Evolutionary conservation across 176 grass and related monocot genomes (phyloP).

Genomic region (Carex kokanica): DNA sequence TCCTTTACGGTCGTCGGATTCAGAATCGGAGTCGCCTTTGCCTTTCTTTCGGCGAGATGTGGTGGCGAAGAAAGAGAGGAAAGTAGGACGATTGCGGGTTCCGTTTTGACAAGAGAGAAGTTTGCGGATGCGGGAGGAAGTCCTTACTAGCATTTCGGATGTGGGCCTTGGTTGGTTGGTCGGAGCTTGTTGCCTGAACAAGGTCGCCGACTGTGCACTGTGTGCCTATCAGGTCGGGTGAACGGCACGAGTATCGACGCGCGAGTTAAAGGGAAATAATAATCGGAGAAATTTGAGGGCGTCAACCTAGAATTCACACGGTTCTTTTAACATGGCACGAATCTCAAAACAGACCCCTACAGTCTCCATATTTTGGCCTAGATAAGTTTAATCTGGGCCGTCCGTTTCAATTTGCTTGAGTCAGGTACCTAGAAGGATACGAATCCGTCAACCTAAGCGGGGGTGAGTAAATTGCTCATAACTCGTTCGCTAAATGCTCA

Average conservation of each 20-base stretch:
- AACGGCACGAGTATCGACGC: conserved; percentile 7
- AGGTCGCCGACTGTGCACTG: not conserved
- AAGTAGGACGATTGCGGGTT: not conserved
- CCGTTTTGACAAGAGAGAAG: not conserved
- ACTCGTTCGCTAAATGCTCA: too few species aligned
- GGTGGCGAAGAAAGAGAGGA: conserved; percentile 36
- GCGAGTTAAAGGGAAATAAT: conserved; percentile 20
- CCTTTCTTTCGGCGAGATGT: conserved; percentile 39
- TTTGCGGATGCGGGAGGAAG: conserved; percentile 29
- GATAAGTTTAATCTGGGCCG: too few species aligned
- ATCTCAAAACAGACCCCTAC: too few species aligned
- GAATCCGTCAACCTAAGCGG: too few species aligned
- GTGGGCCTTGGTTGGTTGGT: not conserved
- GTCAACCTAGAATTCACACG: too few species aligned
- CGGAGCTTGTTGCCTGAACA: conserved; percentile 37
- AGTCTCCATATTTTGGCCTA: too few species aligned
- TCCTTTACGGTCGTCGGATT: conserved; percentile 31
- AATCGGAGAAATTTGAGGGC: not conserved
- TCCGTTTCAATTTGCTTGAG: too few species aligned
- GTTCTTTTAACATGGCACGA: too few species aligned
- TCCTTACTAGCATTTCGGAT: conserved; percentile 45
- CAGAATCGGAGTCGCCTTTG: conserved; percentile 27
- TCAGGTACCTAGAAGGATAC: too few species aligned
- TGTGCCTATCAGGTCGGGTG: not conserved
- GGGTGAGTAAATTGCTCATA: too few species aligned